phyloP scores from a whole-genome alignment of 331 rosid genomes.

The Cydonia oblonga region DNA sequence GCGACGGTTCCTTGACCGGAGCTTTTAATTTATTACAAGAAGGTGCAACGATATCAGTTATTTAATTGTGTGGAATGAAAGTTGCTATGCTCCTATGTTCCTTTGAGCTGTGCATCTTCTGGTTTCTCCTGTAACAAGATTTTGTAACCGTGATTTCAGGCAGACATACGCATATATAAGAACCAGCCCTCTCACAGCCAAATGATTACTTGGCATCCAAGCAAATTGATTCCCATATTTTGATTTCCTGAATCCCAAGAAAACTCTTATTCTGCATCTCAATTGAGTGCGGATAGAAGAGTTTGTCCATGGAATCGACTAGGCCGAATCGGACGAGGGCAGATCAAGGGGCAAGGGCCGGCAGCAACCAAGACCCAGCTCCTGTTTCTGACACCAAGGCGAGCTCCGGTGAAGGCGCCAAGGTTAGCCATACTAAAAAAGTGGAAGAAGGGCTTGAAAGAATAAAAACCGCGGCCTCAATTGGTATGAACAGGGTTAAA shows the following conservation, averaged over 20 bases:
- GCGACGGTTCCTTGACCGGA: not conserved
- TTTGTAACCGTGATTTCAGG: not conserved
- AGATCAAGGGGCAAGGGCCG: slow-evolving; percentile 23
- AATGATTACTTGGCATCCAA: not conserved
- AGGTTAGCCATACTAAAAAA: slow-evolving; percentile 7
- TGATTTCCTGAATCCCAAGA: not conserved
- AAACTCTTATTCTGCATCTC: not conserved
- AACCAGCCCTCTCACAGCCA: not conserved
- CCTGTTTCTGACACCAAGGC: not conserved
- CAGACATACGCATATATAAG: not conserved
- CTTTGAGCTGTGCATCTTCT: no score
- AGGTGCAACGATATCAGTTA: not conserved
- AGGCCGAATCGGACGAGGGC: slow-evolving; percentile 4
- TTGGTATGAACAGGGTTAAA: slow-evolving; percentile 22
- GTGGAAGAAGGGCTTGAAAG: slow-evolving; percentile 17
- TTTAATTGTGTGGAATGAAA: not conserved
- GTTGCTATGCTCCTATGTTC: not conserved
- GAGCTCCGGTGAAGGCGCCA: not conserved
- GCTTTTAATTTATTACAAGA: not conserved
- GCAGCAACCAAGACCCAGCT: not conserved
- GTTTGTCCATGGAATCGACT: slow-evolving; percentile 6
- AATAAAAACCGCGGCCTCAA: slow-evolving; percentile 20
- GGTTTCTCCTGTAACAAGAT: no score
- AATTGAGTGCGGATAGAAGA: not conserved
- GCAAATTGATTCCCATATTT: not conserved